phyloP scores from a whole-genome alignment of 176 grass and related monocot genomes.

The Sorghum bicolor region DNA sequence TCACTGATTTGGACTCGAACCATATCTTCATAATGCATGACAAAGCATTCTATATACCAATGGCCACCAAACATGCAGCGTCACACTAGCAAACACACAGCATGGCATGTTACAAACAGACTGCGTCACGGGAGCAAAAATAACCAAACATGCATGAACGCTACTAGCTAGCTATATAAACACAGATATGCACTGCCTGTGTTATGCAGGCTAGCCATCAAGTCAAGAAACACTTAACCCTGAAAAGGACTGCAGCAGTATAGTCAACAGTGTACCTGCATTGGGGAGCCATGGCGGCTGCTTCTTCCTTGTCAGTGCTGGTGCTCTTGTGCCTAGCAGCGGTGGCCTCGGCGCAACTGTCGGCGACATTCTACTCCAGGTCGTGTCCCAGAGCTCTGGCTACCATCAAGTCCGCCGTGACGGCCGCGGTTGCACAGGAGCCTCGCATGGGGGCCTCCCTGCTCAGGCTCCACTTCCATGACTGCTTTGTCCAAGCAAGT shows the following conservation, averaged over 20 bases:
- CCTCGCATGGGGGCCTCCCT: conserved; percentile 74
- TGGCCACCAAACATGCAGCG: not conserved
- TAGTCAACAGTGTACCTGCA: not conserved
- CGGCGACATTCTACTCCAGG: conserved; percentile 56
- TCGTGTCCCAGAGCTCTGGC: conserved; percentile 51
- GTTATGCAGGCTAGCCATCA: not conserved
- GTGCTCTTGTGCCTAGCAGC: conserved; percentile 29
- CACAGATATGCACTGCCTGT: not conserved
- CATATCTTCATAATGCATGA: not conserved
- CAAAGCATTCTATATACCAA: not conserved
- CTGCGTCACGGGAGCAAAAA: conserved; percentile 22
- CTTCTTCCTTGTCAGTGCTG: not conserved
- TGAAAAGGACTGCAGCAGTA: not conserved
- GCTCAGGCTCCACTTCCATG: conserved; percentile 84
- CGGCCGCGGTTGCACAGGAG: conserved; percentile 49
- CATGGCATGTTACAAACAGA: conserved; percentile 4
- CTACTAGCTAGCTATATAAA: not conserved
- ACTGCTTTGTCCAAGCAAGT: conserved; percentile 92
- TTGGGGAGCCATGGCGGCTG: conserved; percentile 3
- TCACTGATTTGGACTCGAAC: not conserved
- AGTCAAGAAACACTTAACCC: not conserved
- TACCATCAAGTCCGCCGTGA: conserved; percentile 48
- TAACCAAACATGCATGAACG: not conserved
- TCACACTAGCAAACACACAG: not conserved
- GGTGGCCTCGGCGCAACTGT: conserved; percentile 53